These are phyloP conservation scores for Paraphaeosphaeria sporulosa DNA, from an alignment of 2,329 filamentous ascomycete species.

Conservation along the genomic window DNA sequence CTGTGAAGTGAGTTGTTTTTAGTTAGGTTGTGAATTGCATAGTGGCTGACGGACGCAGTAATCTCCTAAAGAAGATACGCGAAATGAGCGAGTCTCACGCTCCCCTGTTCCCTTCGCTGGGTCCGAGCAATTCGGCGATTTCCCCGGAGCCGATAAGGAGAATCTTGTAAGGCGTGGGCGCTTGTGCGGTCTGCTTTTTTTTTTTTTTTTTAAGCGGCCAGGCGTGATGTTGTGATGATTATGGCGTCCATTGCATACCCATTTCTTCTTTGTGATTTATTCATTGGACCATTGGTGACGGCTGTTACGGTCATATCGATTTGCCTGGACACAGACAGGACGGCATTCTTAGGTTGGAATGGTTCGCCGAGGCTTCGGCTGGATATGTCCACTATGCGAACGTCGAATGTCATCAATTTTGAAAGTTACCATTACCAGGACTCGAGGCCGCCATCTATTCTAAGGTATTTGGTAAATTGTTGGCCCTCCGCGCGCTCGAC, in stretches of 20 bases:
- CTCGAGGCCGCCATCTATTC: no score
- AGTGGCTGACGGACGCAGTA: conserved; percentile 33
- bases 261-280: background rate
- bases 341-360: no score
- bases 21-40: background rate
- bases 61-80: conserved; percentile 57
- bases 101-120: conserved; percentile 29
- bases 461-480: no score
- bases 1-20: conserved; percentile 45
- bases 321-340: no score
- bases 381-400: no score
- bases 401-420: no score
- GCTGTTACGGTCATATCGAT: no score
- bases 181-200: background rate
- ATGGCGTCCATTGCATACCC: background rate
- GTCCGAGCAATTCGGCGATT: background rate
- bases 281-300: no score
- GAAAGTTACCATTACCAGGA: no score
- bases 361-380: no score
- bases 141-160: conserved; percentile 13
- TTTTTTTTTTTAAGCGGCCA: background rate
- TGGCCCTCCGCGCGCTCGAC: no score
- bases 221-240: background rate
- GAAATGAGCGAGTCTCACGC: conserved; percentile 48
- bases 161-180: conserved; percentile 1